Base-by-base conservation (phyloP, 306 rosid species). In the Sicyos edulis region DNA sequence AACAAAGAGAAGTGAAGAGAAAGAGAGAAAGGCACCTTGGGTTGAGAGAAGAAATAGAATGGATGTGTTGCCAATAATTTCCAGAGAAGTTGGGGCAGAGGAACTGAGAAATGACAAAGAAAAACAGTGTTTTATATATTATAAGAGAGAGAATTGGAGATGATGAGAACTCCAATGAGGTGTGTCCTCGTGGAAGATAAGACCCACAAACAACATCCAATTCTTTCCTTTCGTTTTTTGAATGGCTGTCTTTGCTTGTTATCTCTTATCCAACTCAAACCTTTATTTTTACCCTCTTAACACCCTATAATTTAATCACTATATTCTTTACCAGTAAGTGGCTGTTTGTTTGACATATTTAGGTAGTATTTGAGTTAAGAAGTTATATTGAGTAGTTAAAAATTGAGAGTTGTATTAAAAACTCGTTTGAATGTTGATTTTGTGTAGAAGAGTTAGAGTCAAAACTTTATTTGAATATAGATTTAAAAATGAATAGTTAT, bases 171-270 rank as follows among this genome's bases (percentile, higher is more conserved):
- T 17, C 70, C 70, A 64, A 11, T 64, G 4, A 17, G 9, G 26
- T 11, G 26, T 9, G 37, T 32, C 16, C 0, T 5, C 67, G 67
- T 61, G 24, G 50, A 52, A 63, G 70, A 63, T 63, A 63, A 63
- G 52, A 65, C 52, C 53, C 53, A 32, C 37, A 32, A 32, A 32
- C 37, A 32, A 32, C 70, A 63, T 7, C 70, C 9, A 32, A 65
- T 44, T 4, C 6, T 4, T 65, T 44, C 53, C 71, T 44, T 44
- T 65, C 17, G 2, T 44, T 65, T 17, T 19, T 65, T 65, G 71
- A 12, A 65, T 65, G 71, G 71, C 71, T 65, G 54, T 32, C 54
- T 65, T 65, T 42, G 32, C 32, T 65, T 42, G 29, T 64, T 37
- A 63, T 63, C 50, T 40, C 26, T 64, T 64, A 10, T 64, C 70